Percentiles rank a stretch among this genome's conserved stretches.
These are phyloP conservation scores for Trametes cinnabarina DNA, from an alignment of 768 basidiomycete genomes.

Conservation along the genomic window DNA sequence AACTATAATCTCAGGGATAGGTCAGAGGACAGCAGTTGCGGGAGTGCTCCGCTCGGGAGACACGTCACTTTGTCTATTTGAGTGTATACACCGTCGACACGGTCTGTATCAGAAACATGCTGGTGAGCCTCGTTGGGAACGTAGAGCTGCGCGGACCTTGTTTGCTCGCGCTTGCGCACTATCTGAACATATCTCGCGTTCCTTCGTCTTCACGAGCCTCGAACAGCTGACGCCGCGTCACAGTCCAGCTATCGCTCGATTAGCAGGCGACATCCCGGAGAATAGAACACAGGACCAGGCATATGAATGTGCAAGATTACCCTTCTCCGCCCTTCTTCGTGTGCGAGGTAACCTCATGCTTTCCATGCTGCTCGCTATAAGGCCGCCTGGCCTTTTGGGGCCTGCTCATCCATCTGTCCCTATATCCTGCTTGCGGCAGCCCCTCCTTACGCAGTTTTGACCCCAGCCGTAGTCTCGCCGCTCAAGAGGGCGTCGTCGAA, in stretches of 20 bases:
- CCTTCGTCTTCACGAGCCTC: background rate
- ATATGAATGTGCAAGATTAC: slow-evolving; percentile 9
- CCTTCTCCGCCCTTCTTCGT: slow-evolving; percentile 12
- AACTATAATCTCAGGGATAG: slow-evolving; percentile 1
- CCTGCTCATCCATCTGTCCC: slow-evolving; percentile 10
- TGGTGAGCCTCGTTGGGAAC: slow-evolving; percentile 5
- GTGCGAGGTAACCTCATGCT: slow-evolving; percentile 21
- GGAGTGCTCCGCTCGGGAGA: background rate
- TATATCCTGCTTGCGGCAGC: background rate
- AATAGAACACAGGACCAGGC: slow-evolving; percentile 9
- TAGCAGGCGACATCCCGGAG: background rate
- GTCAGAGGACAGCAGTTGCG: slow-evolving; percentile 7
- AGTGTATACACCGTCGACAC: slow-evolving; percentile 1
- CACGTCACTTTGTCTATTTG: background rate
- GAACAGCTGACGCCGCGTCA: slow-evolving; percentile 11
- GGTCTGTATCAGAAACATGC: slow-evolving; percentile 13
- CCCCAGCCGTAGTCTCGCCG: slow-evolving; percentile 6
- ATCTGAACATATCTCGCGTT: background rate
- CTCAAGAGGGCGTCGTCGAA: slow-evolving; percentile 9
- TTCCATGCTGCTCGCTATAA: slow-evolving; percentile 15
- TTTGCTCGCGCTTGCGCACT: background rate
- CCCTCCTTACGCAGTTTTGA: background rate
- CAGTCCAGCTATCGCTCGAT: slow-evolving; percentile 4
- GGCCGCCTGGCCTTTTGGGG: slow-evolving; percentile 6
- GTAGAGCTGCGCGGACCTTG: slow-evolving; percentile 6